Conservation (phyloP, 495 filamentous ascomycete genomes). For the Penicillium chermesinum region DNA sequence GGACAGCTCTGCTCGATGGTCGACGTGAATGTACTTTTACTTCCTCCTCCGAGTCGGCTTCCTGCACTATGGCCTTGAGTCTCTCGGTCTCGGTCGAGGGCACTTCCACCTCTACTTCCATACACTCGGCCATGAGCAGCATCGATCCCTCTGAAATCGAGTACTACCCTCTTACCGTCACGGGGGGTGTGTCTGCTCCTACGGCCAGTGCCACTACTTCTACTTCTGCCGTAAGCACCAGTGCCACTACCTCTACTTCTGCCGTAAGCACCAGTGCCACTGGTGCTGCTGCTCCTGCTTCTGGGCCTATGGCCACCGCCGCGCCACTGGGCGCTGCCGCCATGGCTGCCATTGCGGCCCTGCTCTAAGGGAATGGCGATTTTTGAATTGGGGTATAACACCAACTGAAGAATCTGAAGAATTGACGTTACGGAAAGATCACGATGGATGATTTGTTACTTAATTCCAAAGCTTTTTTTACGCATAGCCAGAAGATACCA, state of each 20-base stretch:
- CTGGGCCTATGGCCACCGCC: neutral
- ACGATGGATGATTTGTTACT: neutral
- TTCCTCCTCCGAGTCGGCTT: neutral
- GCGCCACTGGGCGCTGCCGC: neutral
- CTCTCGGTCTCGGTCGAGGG: neutral
- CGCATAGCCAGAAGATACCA: neutral
- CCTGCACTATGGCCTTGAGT: neutral
- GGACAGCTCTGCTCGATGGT: neutral
- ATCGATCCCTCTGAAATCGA: neutral
- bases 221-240: neutral
- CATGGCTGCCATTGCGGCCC: neutral
- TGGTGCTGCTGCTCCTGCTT: neutral
- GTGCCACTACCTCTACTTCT: neutral
- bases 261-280: neutral
- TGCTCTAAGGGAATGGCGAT: constrained; percentile 2
- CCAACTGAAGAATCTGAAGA: too few species aligned
- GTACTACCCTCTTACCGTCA: neutral
- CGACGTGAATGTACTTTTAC: neutral
- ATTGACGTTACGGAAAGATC: too few species aligned
- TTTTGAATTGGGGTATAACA: too few species aligned
- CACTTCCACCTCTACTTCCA: neutral
- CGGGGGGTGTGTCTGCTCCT: neutral
- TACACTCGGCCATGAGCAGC: neutral
- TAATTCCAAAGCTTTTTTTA: neutral
- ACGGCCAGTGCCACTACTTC: neutral